Percentiles rank a stretch among this genome's conserved stretches.
These are phyloP conservation scores for Monosporascus sp. DNA, from an alignment of 2,329 filamentous ascomycete genomes.

Conservation along the genomic window DNA sequence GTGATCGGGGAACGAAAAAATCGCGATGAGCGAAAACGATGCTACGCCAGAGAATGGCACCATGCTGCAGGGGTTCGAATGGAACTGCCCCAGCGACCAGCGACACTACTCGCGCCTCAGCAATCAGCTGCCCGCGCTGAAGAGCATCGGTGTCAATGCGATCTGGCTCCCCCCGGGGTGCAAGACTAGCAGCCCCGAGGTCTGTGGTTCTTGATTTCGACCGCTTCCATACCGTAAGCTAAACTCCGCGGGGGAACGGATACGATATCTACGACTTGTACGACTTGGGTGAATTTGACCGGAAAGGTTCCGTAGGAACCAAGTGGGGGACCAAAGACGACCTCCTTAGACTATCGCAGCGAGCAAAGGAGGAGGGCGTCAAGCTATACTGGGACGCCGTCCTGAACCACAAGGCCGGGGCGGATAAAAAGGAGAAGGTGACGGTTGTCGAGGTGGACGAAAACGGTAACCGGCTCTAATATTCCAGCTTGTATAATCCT, in stretches of 20 bases:
- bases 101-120: conserved; percentile 58
- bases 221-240: background rate
- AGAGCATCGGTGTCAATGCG: conserved; percentile 55
- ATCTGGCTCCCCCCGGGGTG: conserved; percentile 57
- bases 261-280: conserved; percentile 68
- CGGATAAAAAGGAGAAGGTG: conserved; percentile 58
- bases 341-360: conserved; percentile 45
- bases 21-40: conserved; percentile 16
- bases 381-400: conserved; percentile 66
- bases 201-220: too few species aligned
- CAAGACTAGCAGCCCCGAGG: background rate
- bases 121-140: conserved; percentile 46
- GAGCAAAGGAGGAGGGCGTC: conserved; percentile 49
- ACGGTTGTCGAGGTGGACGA: conserved; percentile 55
- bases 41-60: conserved; percentile 17
- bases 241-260: conserved; percentile 50
- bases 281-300: conserved; percentile 67
- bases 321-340: conserved; percentile 68
- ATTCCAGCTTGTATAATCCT: too few species aligned
- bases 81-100: conserved; percentile 60
- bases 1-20: background rate
- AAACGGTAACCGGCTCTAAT: too few species aligned
- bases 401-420: conserved; percentile 67
- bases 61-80: conserved; percentile 63
- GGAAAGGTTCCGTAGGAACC: conserved; percentile 57